phyloP scores from a whole-genome alignment of 768 basidiomycete genomes.

The Tricholoma furcatifolium region DNA sequence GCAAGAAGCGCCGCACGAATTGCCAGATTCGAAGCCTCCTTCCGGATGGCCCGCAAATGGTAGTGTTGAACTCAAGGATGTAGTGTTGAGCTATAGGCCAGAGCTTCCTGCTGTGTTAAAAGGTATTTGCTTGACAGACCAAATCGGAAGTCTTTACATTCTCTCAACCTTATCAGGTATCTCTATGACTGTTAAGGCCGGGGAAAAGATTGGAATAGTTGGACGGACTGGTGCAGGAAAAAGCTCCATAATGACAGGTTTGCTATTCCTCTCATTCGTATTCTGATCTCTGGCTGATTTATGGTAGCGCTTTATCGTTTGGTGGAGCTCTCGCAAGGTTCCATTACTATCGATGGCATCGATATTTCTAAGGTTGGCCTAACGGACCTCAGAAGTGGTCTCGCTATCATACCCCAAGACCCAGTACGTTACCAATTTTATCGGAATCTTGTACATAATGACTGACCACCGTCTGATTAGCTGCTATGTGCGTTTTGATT shows the following conservation, averaged over 20 bases:
- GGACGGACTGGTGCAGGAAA: slow-evolving; percentile 89
- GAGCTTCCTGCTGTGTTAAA: slow-evolving; percentile 89
- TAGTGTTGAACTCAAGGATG: slow-evolving; percentile 67
- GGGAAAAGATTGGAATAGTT: slow-evolving; percentile 93
- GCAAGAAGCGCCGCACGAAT: slow-evolving; percentile 74
- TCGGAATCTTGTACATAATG: not conserved
- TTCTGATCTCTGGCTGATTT: not conserved
- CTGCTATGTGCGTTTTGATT: slow-evolving; percentile 40
- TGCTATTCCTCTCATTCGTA: slow-evolving; percentile 11
- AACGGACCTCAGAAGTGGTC: slow-evolving; percentile 59
- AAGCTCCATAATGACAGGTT: slow-evolving; percentile 82
- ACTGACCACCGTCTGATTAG: slow-evolving; percentile 21
- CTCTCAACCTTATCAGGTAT: slow-evolving; percentile 31
- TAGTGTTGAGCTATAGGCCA: slow-evolving; percentile 81
- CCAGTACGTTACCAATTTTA: slow-evolving; percentile 43
- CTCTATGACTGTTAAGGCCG: slow-evolving; percentile 63
- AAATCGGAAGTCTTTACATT: not conserved
- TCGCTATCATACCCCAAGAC: slow-evolving; percentile 87
- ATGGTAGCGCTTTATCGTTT: slow-evolving; percentile 70
- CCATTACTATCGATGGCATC: slow-evolving; percentile 77
- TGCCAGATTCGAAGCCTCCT: slow-evolving; percentile 58
- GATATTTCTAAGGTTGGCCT: slow-evolving; percentile 83
- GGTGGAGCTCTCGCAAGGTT: slow-evolving; percentile 76
- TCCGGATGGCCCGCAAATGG: slow-evolving; percentile 76
- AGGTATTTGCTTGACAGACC: slow-evolving; percentile 29